phyloP scores from a whole-genome alignment of 257 asterid species.

The Solanum habrochaites region DNA sequence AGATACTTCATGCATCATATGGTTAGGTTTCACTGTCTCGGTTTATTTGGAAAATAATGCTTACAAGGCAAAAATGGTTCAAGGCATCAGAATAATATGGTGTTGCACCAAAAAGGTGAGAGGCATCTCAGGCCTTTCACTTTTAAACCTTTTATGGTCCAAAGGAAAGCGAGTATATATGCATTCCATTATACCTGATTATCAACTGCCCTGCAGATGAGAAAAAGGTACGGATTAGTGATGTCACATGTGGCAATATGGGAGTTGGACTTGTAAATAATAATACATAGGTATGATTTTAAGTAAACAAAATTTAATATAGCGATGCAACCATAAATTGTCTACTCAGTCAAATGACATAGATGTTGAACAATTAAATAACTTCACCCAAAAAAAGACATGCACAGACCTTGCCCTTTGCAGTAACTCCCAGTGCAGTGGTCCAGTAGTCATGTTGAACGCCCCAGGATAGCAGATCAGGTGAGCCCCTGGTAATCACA shows the following conservation, averaged over 20 bases:
- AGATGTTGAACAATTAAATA: not conserved
- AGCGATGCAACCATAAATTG: not conserved
- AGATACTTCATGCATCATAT: not conserved
- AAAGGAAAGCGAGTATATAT: not conserved
- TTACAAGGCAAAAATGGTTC: not conserved
- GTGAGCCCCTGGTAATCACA: constrained; percentile 54
- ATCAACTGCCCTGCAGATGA: constrained; percentile 86
- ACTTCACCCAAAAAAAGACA: not conserved
- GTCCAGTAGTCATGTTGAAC: constrained; percentile 92
- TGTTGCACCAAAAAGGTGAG: not conserved
- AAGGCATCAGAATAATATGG: not conserved
- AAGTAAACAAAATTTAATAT: not conserved
- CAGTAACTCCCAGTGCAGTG: constrained; percentile 91
- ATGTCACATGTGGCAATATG: not conserved
- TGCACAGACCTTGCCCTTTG: constrained; percentile 66
- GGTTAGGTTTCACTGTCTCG: not conserved
- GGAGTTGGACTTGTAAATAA: not conserved
- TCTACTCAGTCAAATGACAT: not conserved
- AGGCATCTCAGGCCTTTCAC: not conserved
- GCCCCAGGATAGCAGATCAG: constrained; percentile 97
- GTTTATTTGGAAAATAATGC: not conserved
- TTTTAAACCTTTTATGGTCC: not conserved
- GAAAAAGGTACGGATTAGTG: constrained; percentile 11
- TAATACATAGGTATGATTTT: not conserved
- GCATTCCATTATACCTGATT: constrained; percentile 51